Evolutionary conservation across 148 eudicot species (phyloP), one percentile per base, ranked within the genome.

Genomic region (Pouteria glomerata): DNA sequence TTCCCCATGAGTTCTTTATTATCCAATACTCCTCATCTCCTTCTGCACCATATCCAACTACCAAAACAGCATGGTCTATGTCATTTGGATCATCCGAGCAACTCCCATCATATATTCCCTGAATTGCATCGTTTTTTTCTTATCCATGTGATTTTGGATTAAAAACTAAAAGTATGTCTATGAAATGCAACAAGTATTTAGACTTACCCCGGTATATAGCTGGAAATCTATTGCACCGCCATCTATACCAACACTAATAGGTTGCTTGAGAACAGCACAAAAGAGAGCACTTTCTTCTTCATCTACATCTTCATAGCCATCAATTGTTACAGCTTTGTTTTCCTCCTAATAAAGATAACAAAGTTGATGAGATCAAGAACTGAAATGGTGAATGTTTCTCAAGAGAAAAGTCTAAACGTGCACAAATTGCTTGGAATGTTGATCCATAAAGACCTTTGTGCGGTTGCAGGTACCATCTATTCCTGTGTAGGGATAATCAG

Each of bases 1-100:
- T 84, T 2, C 92, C 96, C 90, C 96, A 90, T 19, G 92, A 86
- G 76, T 86, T 90, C 69, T 90, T 90, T 29, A 90, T 77, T 12
- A 90, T 90, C 96, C 96, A 88, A 65, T 90, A 90, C 61, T 90
- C 87, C 24, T 74, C 83, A 56, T 59, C 71, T 4, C 70, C 78
- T 66, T 85, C 83, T 2, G 84, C 77, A 33, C 81, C 85, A 41
- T 85, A 82, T 11, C 92, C 92, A 18, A 88, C 96, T 3, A 90
- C 80, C 60, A 88, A 26, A 34, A 86, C 89, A 0, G 87, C 88
- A 5, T 90, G 92, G 61, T 86, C 83, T 55, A 88, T 82, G 76
- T 86, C 78, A 18, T 84, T 73, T 76, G 90, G 89, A 70, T 86
- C 72, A 27, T 75, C 64, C 19, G 96, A 90, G 83, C 92, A 90